Conservation (phyloP, 1,139 yeast species). For the Kurtzmaniella quercitrusa region DNA sequence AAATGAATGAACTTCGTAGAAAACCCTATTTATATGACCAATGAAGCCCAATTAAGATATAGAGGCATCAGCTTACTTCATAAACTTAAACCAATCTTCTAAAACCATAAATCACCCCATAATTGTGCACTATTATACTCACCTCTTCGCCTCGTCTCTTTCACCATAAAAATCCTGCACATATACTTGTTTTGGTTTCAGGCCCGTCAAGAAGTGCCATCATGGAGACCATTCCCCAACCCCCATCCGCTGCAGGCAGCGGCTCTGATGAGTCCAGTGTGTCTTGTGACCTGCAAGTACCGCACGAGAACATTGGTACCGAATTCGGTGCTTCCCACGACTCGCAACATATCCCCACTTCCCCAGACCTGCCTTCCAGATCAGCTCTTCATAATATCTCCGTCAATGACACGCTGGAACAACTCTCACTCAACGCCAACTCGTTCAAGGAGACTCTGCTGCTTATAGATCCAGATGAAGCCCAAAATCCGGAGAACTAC, state of each 20-base stretch:
- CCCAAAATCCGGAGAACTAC: neutral
- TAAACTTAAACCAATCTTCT: neutral
- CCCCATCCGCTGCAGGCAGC: neutral
- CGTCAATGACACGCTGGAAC: slow-evolving; percentile 1
- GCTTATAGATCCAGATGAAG: neutral
- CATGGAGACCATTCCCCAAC: neutral
- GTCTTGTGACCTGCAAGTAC: neutral
- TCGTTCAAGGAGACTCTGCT: slow-evolving; percentile 2
- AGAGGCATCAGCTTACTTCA: neutral
- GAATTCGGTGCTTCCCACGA: neutral
- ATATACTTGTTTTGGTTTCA: slow-evolving; percentile 1
- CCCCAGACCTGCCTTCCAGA: neutral
- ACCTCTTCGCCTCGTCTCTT: neutral
- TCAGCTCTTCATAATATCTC: neutral
- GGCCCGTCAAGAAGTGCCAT: neutral
- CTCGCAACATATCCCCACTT: neutral
- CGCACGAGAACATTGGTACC: neutral
- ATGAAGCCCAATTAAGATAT: too few species aligned
- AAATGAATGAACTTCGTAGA: too few species aligned
- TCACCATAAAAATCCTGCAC: neutral
- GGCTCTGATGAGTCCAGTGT: neutral
- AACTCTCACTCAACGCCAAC: neutral
- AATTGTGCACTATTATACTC: neutral
- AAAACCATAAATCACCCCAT: neutral
- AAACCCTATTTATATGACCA: too few species aligned